Conservation (phyloP, 495 filamentous ascomycete species). For the Hypoxylon cercidicola region DNA sequence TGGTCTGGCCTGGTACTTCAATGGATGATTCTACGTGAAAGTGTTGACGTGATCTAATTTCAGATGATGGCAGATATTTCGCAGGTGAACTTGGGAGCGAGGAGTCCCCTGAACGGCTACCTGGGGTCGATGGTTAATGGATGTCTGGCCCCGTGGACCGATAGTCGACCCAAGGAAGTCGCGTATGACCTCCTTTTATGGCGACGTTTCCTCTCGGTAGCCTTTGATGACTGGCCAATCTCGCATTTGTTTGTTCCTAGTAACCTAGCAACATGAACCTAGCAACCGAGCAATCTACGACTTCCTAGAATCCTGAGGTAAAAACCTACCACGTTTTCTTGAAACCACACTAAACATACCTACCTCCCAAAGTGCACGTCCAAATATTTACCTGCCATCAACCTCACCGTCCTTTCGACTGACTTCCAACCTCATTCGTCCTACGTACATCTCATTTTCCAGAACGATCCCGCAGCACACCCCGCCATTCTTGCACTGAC, state of each 20-base stretch:
- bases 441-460: background rate
- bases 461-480: background rate
- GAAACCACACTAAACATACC: slow-evolving; percentile 31
- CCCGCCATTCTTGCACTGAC: background rate
- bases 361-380: background rate
- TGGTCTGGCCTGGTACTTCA: background rate
- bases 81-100: background rate
- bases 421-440: background rate
- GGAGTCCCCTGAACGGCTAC: background rate
- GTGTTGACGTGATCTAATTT: slow-evolving; percentile 5
- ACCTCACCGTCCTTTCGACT: background rate
- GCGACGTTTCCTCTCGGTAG: slow-evolving; percentile 15
- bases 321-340: slow-evolving; percentile 9
- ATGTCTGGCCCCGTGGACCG: slow-evolving; percentile 1
- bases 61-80: background rate
- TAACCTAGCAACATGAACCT: slow-evolving; percentile 25
- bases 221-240: slow-evolving; percentile 3
- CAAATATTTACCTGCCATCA: slow-evolving; percentile 1
- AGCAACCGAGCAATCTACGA: slow-evolving; percentile 27
- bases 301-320: slow-evolving; percentile 14
- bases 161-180: slow-evolving; percentile 17
- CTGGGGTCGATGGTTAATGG: background rate
- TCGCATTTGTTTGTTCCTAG: slow-evolving; percentile 20
- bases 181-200: slow-evolving; percentile 22
- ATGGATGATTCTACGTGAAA: background rate